Evolutionary conservation across 371 early-diverging fungal species (phyloP).

Genomic region (Rhizopus sp.): DNA sequence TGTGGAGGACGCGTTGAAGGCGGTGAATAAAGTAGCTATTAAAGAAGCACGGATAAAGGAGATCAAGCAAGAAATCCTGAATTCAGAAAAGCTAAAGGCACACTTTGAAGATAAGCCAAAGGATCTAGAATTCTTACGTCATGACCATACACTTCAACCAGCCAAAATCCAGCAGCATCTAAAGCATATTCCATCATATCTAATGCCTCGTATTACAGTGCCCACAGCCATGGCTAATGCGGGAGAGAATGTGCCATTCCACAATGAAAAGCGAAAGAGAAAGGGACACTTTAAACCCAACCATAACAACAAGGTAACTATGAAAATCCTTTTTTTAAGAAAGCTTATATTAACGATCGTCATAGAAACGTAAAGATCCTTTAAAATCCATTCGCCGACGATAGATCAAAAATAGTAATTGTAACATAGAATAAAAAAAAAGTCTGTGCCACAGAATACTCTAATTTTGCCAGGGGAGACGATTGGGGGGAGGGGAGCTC

Average conservation of each 20-base stretch:
- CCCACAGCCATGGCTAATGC: slow-evolving; percentile 30
- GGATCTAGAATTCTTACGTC: slow-evolving; percentile 90
- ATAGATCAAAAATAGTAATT: slow-evolving; percentile 4
- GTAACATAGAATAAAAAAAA: slow-evolving; percentile 7
- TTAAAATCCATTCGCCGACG: slow-evolving; percentile 50
- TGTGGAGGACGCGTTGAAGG: slow-evolving; percentile 82
- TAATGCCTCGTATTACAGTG: slow-evolving; percentile 72
- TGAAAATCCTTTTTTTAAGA: not conserved
- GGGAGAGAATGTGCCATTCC: slow-evolving; percentile 32
- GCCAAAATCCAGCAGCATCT: slow-evolving; percentile 81
- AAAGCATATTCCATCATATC: slow-evolving; percentile 91
- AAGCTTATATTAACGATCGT: too few relatives aligned
- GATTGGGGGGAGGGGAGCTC: not conserved
- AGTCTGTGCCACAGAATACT: not conserved
- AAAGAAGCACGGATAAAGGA: slow-evolving; percentile 93
- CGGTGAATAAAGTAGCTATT: slow-evolving; percentile 76
- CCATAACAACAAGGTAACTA: slow-evolving; percentile 19
- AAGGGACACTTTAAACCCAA: slow-evolving; percentile 11
- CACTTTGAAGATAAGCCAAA: slow-evolving; percentile 97
- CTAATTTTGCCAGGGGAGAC: not conserved
- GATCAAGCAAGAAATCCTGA: slow-evolving; percentile 89
- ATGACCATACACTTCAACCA: slow-evolving; percentile 88
- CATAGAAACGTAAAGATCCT: slow-evolving; percentile 60
- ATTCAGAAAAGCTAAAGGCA: slow-evolving; percentile 91
- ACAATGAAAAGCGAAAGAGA: slow-evolving; percentile 34